Evolutionary conservation across 75 land plant species (phyloP).

Genomic region (Selaginella moellendorffii): DNA sequence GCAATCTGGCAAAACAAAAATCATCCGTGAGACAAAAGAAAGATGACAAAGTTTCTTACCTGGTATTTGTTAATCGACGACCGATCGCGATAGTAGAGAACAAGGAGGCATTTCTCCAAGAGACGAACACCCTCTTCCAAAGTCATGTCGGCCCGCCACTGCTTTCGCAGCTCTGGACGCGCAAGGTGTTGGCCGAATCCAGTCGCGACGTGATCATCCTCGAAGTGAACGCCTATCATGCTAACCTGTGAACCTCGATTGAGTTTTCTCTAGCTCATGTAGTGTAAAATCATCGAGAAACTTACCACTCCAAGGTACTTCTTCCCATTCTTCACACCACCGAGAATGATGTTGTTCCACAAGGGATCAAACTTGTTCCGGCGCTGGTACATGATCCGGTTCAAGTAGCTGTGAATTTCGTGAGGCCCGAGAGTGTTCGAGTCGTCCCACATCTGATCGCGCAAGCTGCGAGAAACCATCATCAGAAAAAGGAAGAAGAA

Average conservation of each 20-base stretch:
- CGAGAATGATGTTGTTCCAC: conserved; percentile 75
- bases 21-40: no score
- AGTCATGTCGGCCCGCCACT: conserved; percentile 64
- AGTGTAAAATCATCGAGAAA: background rate
- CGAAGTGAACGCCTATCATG: conserved; percentile 87
- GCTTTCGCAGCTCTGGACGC: conserved; percentile 69
- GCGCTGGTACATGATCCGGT: conserved; percentile 71
- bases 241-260: conserved; percentile 37
- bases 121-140: conserved; percentile 77
- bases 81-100: conserved; percentile 75
- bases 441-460: conserved; percentile 97
- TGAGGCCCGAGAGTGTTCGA: conserved; percentile 79
- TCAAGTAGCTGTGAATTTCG: conserved; percentile 69
- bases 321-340: conserved; percentile 73
- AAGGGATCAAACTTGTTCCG: conserved; percentile 86
- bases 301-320: conserved; percentile 67
- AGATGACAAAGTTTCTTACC: no score
- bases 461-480: conserved; percentile 28
- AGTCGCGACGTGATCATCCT: conserved; percentile 82
- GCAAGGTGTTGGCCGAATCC: conserved; percentile 94
- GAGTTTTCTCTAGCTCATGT: background rate
- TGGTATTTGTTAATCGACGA: conserved; percentile 84
- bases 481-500: no score
- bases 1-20: conserved; percentile 43
- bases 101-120: conserved; percentile 79